Evolutionary conservation across 2,329 filamentous ascomycete species (phyloP).

Genomic region (Rachicladosporium sp.): DNA sequence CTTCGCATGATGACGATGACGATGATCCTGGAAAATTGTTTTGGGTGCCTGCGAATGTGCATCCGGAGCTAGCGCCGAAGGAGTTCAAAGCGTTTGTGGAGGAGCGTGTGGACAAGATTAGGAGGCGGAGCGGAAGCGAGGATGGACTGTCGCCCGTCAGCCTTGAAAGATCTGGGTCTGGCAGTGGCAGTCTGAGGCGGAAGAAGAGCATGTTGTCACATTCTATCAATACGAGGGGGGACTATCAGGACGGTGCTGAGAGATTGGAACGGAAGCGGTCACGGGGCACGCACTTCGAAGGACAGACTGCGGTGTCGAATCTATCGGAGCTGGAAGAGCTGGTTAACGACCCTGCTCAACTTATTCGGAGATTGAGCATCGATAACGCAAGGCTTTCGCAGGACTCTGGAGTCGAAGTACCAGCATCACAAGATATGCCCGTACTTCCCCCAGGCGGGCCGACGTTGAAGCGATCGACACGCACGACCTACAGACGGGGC

Average conservation of each 20-base stretch:
- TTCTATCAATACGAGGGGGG: slow-evolving; percentile 68
- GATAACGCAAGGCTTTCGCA: slow-evolving; percentile 25
- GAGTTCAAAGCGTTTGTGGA: slow-evolving; percentile 97
- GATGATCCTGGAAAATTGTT: slow-evolving; percentile 79
- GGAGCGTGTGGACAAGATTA: slow-evolving; percentile 80
- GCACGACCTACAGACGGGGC: slow-evolving; percentile 81
- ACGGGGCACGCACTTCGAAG: slow-evolving; percentile 27
- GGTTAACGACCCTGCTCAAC: slow-evolving; percentile 63
- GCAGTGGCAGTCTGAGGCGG: slow-evolving; percentile 54
- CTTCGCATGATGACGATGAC: slow-evolving; percentile 56
- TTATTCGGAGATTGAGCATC: slow-evolving; percentile 58
- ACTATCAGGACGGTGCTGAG: slow-evolving; percentile 75
- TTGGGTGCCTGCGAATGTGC: slow-evolving; percentile 90
- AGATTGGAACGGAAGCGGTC: slow-evolving; percentile 63
- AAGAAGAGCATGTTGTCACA: slow-evolving; percentile 94
- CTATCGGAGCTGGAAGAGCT: slow-evolving; percentile 62
- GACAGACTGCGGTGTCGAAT: slow-evolving; percentile 49
- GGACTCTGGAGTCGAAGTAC: slow-evolving; percentile 27
- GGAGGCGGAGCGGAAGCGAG: slow-evolving; percentile 62
- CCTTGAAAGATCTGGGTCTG: slow-evolving; percentile 41
- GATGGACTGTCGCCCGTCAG: slow-evolving; percentile 49
- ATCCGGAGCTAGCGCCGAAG: slow-evolving; percentile 86
- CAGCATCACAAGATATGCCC: slow-evolving; percentile 58
- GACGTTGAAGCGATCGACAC: slow-evolving; percentile 76
- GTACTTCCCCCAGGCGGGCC: slow-evolving; percentile 69